These are phyloP conservation scores for Globisporangium acanthophoron DNA, from an alignment of 352 stramenopile genomes.

Conservation along the genomic window DNA sequence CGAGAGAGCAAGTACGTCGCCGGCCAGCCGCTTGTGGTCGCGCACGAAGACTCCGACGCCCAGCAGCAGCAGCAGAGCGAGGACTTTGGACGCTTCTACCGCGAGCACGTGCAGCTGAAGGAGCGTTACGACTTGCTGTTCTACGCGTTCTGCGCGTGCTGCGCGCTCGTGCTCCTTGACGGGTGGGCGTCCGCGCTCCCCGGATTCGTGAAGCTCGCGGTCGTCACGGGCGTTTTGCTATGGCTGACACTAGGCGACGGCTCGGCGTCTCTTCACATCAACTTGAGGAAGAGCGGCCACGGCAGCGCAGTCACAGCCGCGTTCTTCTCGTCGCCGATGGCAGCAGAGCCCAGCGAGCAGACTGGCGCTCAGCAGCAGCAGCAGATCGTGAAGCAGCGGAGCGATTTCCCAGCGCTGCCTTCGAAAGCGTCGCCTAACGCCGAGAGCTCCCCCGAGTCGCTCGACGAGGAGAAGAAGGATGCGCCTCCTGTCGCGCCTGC, in stretches of 20 bases:
- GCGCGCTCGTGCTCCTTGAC: conserved; percentile 30
- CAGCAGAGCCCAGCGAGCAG: not conserved
- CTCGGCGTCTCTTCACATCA: conserved; percentile 36
- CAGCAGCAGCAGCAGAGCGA: conserved; percentile 11
- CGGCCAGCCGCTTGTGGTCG: conserved; percentile 1
- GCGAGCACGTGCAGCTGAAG: conserved; percentile 21
- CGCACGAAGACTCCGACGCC: not conserved
- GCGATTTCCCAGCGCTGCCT: not conserved
- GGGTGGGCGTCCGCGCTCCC: conserved; percentile 22
- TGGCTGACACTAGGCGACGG: conserved; percentile 32
- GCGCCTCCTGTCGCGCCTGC: not conserved
- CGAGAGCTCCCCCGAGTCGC: not conserved
- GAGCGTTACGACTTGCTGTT: conserved; percentile 23
- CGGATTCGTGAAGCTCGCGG: conserved; percentile 26
- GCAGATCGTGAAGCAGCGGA: not conserved
- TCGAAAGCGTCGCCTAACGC: not conserved
- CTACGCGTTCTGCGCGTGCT: conserved; percentile 31
- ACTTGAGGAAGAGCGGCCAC: conserved; percentile 20
- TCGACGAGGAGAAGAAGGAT: not conserved
- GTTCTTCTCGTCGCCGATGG: conserved; percentile 11
- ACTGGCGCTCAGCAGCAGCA: too few species aligned
- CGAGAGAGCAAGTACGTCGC: conserved; percentile 4
- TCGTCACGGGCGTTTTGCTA: conserved; percentile 27
- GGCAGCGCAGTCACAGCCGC: conserved; percentile 14
- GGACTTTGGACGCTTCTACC: conserved; percentile 20